These are phyloP conservation scores for Rhodotorula babjevae DNA, from an alignment of 768 basidiomycete species.

Conservation along the genomic window DNA sequence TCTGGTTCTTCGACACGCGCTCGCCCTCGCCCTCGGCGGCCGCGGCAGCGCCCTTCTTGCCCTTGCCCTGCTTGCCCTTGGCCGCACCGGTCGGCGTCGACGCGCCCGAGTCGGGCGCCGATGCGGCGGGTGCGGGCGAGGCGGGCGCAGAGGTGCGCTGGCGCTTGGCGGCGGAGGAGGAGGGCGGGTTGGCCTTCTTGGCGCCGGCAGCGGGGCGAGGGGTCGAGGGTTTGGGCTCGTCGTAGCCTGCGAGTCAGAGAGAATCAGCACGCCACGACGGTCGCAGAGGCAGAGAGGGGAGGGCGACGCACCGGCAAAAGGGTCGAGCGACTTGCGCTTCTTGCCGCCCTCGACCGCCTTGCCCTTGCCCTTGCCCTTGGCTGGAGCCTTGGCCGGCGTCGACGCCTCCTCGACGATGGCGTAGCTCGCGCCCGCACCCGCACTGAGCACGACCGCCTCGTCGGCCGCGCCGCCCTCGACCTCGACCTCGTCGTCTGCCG, in stretches of 20 bases:
- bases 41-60: no score
- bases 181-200: neutral
- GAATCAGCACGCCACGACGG: no score
- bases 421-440: neutral
- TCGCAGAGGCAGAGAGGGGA: no score
- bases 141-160: neutral
- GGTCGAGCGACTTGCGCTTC: conserved; percentile 54
- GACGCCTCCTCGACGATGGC: neutral
- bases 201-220: neutral
- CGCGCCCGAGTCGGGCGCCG: neutral
- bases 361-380: conserved; percentile 42
- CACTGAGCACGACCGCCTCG: no score
- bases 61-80: no score
- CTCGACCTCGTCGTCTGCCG: conserved; percentile 7
- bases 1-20: conserved; percentile 4
- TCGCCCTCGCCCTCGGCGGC: neutral
- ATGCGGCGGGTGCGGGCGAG: neutral
- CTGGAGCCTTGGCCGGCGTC: conserved; percentile 41
- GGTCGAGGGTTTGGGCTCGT: conserved; percentile 26
- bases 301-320: conserved; percentile 60
- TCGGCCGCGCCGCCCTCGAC: neutral
- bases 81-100: neutral
- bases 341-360: neutral
- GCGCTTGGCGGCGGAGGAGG: neutral
- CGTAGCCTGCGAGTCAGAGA: conserved; percentile 17